phyloP scores from a whole-genome alignment of 2,329 filamentous ascomycete genomes.

The Colletotrichum eremochloae region DNA sequence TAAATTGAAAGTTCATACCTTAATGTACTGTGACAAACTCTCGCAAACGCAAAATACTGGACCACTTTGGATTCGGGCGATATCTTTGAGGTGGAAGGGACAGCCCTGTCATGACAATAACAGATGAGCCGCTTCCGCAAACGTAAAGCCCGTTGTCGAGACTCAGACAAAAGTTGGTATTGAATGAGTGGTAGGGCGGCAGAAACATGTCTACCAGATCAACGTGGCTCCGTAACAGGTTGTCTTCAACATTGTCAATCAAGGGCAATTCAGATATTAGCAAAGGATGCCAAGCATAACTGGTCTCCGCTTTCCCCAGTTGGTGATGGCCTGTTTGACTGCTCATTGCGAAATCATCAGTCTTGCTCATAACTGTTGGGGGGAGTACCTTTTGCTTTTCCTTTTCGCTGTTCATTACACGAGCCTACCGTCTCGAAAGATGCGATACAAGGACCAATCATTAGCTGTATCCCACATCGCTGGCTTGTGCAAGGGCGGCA shows the following conservation, averaged over 20 bases:
- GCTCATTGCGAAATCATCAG: slow-evolving; percentile 6
- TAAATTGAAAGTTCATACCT: neutral
- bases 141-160: neutral
- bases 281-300: neutral
- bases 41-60: neutral
- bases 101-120: neutral
- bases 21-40: neutral
- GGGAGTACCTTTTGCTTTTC: neutral
- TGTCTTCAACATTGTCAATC: neutral
- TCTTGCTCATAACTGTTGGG: neutral
- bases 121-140: neutral
- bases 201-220: neutral
- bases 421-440: neutral
- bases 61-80: neutral
- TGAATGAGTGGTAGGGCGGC: neutral
- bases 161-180: neutral
- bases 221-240: neutral
- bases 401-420: neutral
- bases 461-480: slow-evolving; percentile 10
- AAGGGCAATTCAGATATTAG: neutral
- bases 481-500: slow-evolving; percentile 19
- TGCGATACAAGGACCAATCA: slow-evolving; percentile 13
- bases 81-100: neutral
- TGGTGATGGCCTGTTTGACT: neutral
- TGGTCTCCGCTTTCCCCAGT: neutral